These are phyloP conservation scores for Kurtzmaniella fragi DNA, from an alignment of 805 yeast genomes.

Conservation along the genomic window DNA sequence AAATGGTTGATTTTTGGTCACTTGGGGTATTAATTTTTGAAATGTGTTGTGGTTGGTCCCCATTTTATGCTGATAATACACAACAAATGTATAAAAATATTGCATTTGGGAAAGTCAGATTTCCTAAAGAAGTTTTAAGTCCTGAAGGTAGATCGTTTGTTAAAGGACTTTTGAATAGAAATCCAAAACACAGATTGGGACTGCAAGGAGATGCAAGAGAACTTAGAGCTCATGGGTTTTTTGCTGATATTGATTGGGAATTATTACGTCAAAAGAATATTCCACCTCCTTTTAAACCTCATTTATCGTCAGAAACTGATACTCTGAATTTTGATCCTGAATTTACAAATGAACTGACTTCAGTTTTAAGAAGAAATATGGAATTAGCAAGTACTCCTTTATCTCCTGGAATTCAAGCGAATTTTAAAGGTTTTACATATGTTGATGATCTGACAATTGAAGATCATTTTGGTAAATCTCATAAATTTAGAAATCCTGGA, in stretches of 20 bases:
- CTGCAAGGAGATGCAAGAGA: slow-evolving; percentile 90
- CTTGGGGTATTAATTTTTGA: slow-evolving; percentile 94
- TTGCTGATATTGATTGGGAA: slow-evolving; percentile 89
- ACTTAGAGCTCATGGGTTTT: slow-evolving; percentile 86
- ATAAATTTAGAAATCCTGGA: slow-evolving; percentile 45
- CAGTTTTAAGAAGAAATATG: slow-evolving; percentile 65
- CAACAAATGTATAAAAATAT: slow-evolving; percentile 99
- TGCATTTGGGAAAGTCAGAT: slow-evolving; percentile 96
- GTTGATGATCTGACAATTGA: slow-evolving; percentile 92
- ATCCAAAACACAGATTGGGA: slow-evolving; percentile 93
- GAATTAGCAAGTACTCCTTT: slow-evolving; percentile 73
- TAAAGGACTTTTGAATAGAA: slow-evolving; percentile 89
- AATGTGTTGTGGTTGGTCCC: slow-evolving; percentile 99
- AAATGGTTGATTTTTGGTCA: slow-evolving; percentile 99
- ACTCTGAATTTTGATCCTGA: slow-evolving; percentile 98
- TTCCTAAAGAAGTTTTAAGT: slow-evolving; percentile 92
- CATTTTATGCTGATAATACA: slow-evolving; percentile 95
- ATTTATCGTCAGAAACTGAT: slow-evolving; percentile 83
- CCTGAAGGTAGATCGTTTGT: slow-evolving; percentile 94
- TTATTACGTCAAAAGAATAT: slow-evolving; percentile 70
- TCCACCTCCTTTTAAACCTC: slow-evolving; percentile 97
- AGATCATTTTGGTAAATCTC: slow-evolving; percentile 59
- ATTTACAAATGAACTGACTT: slow-evolving; percentile 87
- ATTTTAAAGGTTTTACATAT: slow-evolving; percentile 94
- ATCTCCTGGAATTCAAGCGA: slow-evolving; percentile 92